A percentile compares a stretch with the other conserved stretches of the same genome.
These are phyloP conservation scores for Oryza officinalis DNA, from an alignment of 176 grass and related monocot species.

Conservation along the genomic window DNA sequence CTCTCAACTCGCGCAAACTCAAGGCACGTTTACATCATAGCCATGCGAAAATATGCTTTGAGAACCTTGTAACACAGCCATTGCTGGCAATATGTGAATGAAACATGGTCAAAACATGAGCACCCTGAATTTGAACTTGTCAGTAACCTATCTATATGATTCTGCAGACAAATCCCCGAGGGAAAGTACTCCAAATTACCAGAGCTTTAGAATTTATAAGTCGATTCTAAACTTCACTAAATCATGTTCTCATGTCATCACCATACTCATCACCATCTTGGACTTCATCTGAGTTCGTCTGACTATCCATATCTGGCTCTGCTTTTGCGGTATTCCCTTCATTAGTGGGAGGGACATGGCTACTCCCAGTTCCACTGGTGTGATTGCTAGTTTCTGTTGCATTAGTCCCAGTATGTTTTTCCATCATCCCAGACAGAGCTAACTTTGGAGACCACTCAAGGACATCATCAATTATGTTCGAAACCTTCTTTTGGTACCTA, in stretches of 20 bases:
- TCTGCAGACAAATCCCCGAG: slow-evolving; percentile 28
- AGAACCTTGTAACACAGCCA: slow-evolving; percentile 21
- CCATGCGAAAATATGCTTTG: slow-evolving; percentile 5
- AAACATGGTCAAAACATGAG: slow-evolving; percentile 43
- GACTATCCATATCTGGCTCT: slow-evolving; percentile 32
- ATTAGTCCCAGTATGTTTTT: slow-evolving; percentile 63
- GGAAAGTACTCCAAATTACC: slow-evolving; percentile 10
- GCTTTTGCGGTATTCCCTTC: slow-evolving; percentile 49
- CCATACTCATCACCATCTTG: slow-evolving; percentile 43
- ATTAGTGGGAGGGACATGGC: slow-evolving; percentile 31
- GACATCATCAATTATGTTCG: slow-evolving; percentile 99
- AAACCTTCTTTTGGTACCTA: slow-evolving; percentile 99
- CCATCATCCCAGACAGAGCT: slow-evolving; percentile 96
- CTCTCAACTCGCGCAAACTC: background rate
- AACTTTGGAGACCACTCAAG: slow-evolving; percentile 98
- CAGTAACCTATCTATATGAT: slow-evolving; percentile 55
- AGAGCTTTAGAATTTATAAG: slow-evolving; percentile 18
- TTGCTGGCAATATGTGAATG: slow-evolving; percentile 36
- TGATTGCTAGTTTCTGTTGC: slow-evolving; percentile 52
- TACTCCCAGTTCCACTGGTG: slow-evolving; percentile 30
- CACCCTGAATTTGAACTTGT: slow-evolving; percentile 11
- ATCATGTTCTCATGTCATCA: slow-evolving; percentile 53
- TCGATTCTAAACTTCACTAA: slow-evolving; percentile 20
- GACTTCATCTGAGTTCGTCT: slow-evolving; percentile 37
- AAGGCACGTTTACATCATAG: no score